Conservation (phyloP, 805 yeast species). For the Candida ponderosae region DNA sequence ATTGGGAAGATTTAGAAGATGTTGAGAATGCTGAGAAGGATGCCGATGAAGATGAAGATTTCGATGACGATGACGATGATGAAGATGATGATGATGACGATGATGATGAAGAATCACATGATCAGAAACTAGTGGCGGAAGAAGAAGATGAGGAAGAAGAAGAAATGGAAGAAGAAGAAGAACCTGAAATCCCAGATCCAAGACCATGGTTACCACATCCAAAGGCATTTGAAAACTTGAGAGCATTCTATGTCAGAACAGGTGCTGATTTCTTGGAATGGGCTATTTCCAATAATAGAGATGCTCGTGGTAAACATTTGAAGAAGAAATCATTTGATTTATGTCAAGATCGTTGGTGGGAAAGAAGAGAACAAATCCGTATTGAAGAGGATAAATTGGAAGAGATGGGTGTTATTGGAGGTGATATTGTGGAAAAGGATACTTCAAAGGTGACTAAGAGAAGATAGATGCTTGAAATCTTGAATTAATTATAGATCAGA, state of each 20-base stretch:
- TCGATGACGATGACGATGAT: conserved; percentile 54
- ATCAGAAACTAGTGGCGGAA: conserved; percentile 28
- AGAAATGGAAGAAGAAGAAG: conserved; percentile 51
- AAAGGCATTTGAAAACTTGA: conserved; percentile 78
- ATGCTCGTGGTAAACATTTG: conserved; percentile 82
- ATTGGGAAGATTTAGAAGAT: conserved; percentile 78
- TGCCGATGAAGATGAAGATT: conserved; percentile 54
- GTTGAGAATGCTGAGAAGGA: conserved; percentile 40
- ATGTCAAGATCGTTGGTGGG: conserved; percentile 97
- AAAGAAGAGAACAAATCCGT: conserved; percentile 88
- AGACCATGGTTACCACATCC: conserved; percentile 98
- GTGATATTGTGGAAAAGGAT: conserved; percentile 77
- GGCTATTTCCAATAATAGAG: conserved; percentile 83
- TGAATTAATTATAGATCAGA: neutral
- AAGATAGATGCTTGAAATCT: conserved; percentile 41
- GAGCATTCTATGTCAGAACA: conserved; percentile 79
- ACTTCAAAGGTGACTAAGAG: conserved; percentile 41
- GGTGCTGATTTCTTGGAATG: conserved; percentile 86
- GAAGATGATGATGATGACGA: conserved; percentile 68
- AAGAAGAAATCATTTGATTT: conserved; percentile 85
- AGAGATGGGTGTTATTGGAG: conserved; percentile 84
- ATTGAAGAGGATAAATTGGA: conserved; percentile 83
- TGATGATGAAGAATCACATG: conserved; percentile 37
- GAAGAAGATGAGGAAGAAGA: conserved; percentile 58
- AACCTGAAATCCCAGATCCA: conserved; percentile 75